phyloP scores from a whole-genome alignment of 441 rosid species.

The Manihot esculenta region DNA sequence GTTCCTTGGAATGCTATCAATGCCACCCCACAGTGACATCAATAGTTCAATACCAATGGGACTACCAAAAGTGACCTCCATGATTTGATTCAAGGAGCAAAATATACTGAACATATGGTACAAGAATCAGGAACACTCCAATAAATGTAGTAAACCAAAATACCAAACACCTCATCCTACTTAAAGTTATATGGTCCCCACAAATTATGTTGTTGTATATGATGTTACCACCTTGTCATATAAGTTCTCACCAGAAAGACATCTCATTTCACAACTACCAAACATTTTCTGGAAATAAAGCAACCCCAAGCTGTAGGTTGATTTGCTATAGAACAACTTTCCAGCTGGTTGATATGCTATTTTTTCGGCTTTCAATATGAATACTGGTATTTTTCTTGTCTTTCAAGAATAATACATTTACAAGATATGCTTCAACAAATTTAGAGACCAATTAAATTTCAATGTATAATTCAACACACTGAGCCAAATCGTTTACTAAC shows the following conservation, averaged over 20 bases:
- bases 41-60: conserved; percentile 16
- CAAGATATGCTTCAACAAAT: neutral
- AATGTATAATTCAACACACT: neutral
- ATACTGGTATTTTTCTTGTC: neutral
- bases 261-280: neutral
- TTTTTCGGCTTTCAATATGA: neutral
- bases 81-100: conserved; percentile 6
- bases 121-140: conserved; percentile 16
- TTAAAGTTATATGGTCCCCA: conserved; percentile 31
- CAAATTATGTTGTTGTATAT: conserved; percentile 2
- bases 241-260: conserved; percentile 6
- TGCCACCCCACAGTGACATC: conserved; percentile 11
- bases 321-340: neutral
- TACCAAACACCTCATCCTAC: conserved; percentile 29
- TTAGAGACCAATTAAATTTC: neutral
- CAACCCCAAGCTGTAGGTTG: neutral
- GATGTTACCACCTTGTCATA: neutral
- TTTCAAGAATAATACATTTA: neutral
- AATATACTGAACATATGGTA: conserved; percentile 9
- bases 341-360: neutral
- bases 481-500: neutral
- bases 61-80: conserved; percentile 15
- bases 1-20: conserved; percentile 15
- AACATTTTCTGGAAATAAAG: neutral
- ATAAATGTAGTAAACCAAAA: conserved; percentile 23